Evolutionary conservation across 257 asterid genomes (phyloP).

Genomic region (Fraxinus quadrangulata): DNA sequence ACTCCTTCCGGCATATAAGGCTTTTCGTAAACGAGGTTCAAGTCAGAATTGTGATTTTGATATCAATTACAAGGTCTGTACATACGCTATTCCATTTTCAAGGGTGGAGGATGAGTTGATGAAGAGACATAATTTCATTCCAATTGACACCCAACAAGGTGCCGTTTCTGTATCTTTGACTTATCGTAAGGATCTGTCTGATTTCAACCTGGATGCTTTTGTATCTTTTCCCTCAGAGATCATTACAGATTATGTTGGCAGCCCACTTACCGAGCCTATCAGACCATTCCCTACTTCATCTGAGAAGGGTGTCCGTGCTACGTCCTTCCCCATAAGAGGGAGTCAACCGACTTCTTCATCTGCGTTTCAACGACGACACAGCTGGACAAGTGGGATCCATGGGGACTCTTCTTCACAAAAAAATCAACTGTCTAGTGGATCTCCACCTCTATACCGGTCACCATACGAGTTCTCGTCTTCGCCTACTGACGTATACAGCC

Average conservation of each 20-base stretch:
- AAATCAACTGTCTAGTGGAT: slow-evolving; percentile 49
- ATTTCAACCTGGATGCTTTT: slow-evolving; percentile 66
- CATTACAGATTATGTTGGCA: slow-evolving; percentile 88
- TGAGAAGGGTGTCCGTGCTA: slow-evolving; percentile 44
- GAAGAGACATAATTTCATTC: slow-evolving; percentile 69
- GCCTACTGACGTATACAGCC: slow-evolving; percentile 48
- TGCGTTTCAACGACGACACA: slow-evolving; percentile 79
- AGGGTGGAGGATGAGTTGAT: slow-evolving; percentile 72
- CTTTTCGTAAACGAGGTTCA: slow-evolving; percentile 67
- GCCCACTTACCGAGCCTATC: slow-evolving; percentile 85
- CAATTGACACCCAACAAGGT: slow-evolving; percentile 87
- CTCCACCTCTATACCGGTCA: slow-evolving; percentile 68
- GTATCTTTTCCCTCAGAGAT: slow-evolving; percentile 82
- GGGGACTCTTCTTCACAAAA: slow-evolving; percentile 52
- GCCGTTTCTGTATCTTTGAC: slow-evolving; percentile 74
- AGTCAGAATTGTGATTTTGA: slow-evolving; percentile 74
- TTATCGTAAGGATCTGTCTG: slow-evolving; percentile 76
- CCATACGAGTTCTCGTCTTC: slow-evolving; percentile 66
- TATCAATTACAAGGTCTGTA: slow-evolving; percentile 79
- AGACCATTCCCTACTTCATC: slow-evolving; percentile 66
- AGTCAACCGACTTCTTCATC: slow-evolving; percentile 47
- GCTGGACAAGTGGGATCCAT: slow-evolving; percentile 92
- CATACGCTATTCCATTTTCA: slow-evolving; percentile 74
- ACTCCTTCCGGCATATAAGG: slow-evolving; percentile 92
- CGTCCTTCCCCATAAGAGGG: slow-evolving; percentile 57